Evolutionary conservation across 2,329 filamentous ascomycete genomes (phyloP).

Genomic region (Diaporthe citrichinensis): DNA sequence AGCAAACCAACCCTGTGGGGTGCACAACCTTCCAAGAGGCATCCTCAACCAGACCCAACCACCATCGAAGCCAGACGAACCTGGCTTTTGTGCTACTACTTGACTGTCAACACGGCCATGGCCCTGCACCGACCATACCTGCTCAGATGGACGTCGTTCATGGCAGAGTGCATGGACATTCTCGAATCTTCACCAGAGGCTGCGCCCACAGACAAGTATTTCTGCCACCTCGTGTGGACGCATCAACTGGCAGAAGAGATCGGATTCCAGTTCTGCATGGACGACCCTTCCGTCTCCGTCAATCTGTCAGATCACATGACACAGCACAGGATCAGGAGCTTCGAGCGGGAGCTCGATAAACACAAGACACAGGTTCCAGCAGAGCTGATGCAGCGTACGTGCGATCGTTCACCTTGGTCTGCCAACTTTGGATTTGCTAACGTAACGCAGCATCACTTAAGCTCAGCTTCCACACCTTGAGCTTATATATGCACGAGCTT

Average conservation of each 20-base stretch:
- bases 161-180: slow-evolving; percentile 71
- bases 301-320: slow-evolving; percentile 74
- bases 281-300: slow-evolving; percentile 70
- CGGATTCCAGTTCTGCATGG: slow-evolving; percentile 74
- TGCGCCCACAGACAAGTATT: slow-evolving; percentile 67
- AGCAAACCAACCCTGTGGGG: slow-evolving; percentile 59
- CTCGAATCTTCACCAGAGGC: slow-evolving; percentile 68
- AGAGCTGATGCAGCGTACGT: slow-evolving; percentile 70
- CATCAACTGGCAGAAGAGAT: slow-evolving; percentile 78
- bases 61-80: slow-evolving; percentile 69
- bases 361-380: slow-evolving; percentile 69
- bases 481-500: slow-evolving; percentile 83
- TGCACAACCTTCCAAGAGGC: slow-evolving; percentile 56
- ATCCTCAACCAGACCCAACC: slow-evolving; percentile 64
- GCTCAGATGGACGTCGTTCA: slow-evolving; percentile 72
- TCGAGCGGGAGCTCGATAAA: slow-evolving; percentile 75
- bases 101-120: slow-evolving; percentile 72
- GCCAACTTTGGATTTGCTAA: slow-evolving; percentile 37
- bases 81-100: slow-evolving; percentile 72
- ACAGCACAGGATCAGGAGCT: slow-evolving; percentile 74
- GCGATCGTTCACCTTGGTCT: background rate
- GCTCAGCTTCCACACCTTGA: slow-evolving; percentile 76
- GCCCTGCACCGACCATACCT: slow-evolving; percentile 73
- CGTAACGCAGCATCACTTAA: slow-evolving; percentile 67
- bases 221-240: slow-evolving; percentile 72